Percentiles rank a stretch among this genome's conserved stretches.
These are phyloP conservation scores for Trypanosoma melophagium DNA, from an alignment of 208 protist species.

Conservation along the genomic window DNA sequence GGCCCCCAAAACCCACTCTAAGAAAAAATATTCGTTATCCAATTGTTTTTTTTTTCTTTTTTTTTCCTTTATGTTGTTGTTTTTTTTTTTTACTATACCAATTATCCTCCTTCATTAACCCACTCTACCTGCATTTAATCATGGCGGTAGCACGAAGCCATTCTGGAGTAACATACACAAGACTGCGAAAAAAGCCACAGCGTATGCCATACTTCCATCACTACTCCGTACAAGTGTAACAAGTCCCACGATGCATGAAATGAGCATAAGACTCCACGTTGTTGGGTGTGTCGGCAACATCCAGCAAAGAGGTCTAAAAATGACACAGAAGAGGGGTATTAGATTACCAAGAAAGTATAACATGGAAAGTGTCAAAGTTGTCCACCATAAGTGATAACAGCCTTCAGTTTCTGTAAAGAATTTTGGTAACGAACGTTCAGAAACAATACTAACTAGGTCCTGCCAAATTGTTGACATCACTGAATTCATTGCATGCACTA, in stretches of 20 bases:
- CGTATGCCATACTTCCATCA: conserved; percentile 18
- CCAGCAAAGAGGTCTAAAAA: conserved; percentile 34
- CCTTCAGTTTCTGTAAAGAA: conserved; percentile 19
- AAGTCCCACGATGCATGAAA: conserved; percentile 31
- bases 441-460: conserved; percentile 1
- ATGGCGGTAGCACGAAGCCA: conserved; percentile 34
- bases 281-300: conserved; percentile 68
- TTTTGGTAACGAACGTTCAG: background rate
- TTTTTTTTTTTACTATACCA: background rate
- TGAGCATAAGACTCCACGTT: conserved; percentile 55
- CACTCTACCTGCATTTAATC: conserved; percentile 3
- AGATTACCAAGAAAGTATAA: conserved; percentile 48
- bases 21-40: background rate
- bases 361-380: conserved; percentile 36
- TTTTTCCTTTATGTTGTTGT: background rate
- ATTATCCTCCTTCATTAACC: background rate
- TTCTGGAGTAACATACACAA: conserved; percentile 52
- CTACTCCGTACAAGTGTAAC: conserved; percentile 29
- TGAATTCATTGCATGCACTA: conserved; percentile 12
- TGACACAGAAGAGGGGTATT: conserved; percentile 34
- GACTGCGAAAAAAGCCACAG: conserved; percentile 25
- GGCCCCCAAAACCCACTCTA: too few relatives aligned
- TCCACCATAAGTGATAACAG: conserved; percentile 25
- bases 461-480: background rate
- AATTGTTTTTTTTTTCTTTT: background rate